These are phyloP conservation scores for Zalaria obscura DNA, from an alignment of 2,329 filamentous ascomycete genomes.

Conservation along the genomic window DNA sequence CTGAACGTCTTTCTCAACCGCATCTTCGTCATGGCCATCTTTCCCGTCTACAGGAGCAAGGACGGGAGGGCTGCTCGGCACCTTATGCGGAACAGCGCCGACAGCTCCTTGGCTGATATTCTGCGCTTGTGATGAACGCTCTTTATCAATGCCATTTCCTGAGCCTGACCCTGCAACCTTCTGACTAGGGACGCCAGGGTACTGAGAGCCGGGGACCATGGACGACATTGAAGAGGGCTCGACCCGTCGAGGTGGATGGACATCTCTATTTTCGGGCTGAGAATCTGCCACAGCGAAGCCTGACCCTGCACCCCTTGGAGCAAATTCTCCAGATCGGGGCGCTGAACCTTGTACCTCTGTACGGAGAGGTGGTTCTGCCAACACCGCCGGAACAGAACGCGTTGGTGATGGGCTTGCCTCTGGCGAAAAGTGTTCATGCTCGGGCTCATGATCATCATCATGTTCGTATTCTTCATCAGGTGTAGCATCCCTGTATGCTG, in stretches of 20 bases:
- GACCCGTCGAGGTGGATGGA: constrained; percentile 15
- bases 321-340: neutral
- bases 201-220: constrained; percentile 20
- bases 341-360: neutral
- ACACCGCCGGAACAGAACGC: too few species aligned
- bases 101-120: too few species aligned
- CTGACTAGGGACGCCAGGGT: constrained; percentile 16
- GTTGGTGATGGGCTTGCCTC: neutral
- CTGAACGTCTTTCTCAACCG: neutral
- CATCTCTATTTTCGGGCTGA: constrained; percentile 21
- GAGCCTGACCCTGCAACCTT: constrained; percentile 4
- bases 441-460: too few species aligned
- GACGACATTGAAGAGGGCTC: constrained; percentile 22
- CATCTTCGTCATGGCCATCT: constrained; percentile 8
- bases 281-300: constrained; percentile 31
- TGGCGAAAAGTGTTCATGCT: neutral
- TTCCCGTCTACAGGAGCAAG: constrained; percentile 10
- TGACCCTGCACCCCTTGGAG: neutral
- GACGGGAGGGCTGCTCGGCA: constrained; percentile 21
- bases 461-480: neutral
- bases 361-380: neutral
- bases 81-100: neutral
- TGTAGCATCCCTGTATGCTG: neutral
- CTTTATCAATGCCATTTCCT: constrained; percentile 7
- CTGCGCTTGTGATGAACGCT: too few species aligned